Evolutionary conservation across 306 rosid species (phyloP), one percentile per base, ranked within the genome.

Genomic region (Trifolium subterraneum): DNA sequence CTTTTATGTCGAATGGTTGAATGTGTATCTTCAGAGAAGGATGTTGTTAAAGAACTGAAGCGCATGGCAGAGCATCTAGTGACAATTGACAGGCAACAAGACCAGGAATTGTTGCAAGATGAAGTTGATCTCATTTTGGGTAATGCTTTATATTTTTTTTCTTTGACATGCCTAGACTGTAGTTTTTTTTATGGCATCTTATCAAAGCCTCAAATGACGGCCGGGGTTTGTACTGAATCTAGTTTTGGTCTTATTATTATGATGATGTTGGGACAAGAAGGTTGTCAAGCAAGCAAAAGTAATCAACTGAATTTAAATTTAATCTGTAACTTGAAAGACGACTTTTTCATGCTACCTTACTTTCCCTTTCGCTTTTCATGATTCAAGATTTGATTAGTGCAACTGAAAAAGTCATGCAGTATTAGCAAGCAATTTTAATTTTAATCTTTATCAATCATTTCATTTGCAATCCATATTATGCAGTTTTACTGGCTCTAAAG

Each of bases 21-120:
- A 70, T 48, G 73, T 78, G 79, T 75, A 58, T 78, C 82, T 42
- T 60, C 88, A 22, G 88, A 84, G 61, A 84, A 80, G 64, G 88
- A 84, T 52, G 72, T 81, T 74, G 79, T 78, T 39, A 84, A 81
- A 78, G 88, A 84, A 64, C 74, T 81, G 76, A 81, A 51, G 56
- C 85, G 64, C 74, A 88, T 92, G 91, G 90, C 84, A 38, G 87
- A 88, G 39, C 93, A 68, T 81, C 95, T 94, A 35, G 71, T 67
- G 79, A 78, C 80, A 33, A 27, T 77, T 35, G 92, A 88, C 60
- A 79, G 64, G 56, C 86, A 86, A 70, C 88, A 89, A 31, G 97
- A 88, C 51, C 80, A 74, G 75, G 90, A 84, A 63, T 64, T 87
- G 70, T 25, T 33, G 12, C 87, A 84, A 76, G 92, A 85, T 39